Percentiles rank a stretch among this genome's conserved stretches.
Evolutionary conservation across 768 basidiomycete species (phyloP).

Genomic region (Leucocoprinus birnbaumii): DNA sequence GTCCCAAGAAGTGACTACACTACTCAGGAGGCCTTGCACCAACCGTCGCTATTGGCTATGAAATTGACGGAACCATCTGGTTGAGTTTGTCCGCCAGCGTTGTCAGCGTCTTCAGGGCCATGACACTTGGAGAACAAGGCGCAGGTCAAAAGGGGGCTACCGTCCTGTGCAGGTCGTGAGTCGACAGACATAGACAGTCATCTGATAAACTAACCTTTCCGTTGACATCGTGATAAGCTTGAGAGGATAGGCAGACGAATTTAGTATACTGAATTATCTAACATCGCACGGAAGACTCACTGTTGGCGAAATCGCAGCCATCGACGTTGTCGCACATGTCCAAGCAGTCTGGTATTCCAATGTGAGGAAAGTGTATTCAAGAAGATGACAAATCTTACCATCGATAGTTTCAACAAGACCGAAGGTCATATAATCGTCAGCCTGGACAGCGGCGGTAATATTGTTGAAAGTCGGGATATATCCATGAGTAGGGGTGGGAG

Average conservation of each 20-base stretch:
- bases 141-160: slow-evolving; percentile 43
- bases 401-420: slow-evolving; percentile 41
- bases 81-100: slow-evolving; percentile 42
- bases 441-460: slow-evolving; percentile 42
- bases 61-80: slow-evolving; percentile 38
- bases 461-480: slow-evolving; percentile 38
- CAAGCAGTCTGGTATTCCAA: slow-evolving; percentile 27
- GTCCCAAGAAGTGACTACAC: neutral
- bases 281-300: slow-evolving; percentile 17
- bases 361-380: neutral
- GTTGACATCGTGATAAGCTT: slow-evolving; percentile 35
- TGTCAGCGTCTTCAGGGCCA: slow-evolving; percentile 30
- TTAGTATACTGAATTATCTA: too few species aligned
- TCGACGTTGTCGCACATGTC: slow-evolving; percentile 27
- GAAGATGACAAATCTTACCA: slow-evolving; percentile 25
- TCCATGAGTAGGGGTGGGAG: slow-evolving; percentile 22
- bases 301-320: slow-evolving; percentile 29
- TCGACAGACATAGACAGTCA: neutral
- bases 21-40: slow-evolving; percentile 28
- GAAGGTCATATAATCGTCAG: slow-evolving; percentile 36
- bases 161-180: slow-evolving; percentile 22
- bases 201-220: slow-evolving; percentile 25
- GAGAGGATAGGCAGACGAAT: neutral
- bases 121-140: slow-evolving; percentile 41
- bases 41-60: slow-evolving; percentile 40